A percentile compares a stretch with the other conserved stretches of the same genome.
Conservation (phyloP, 306 rosid species). For the Glycine latifolia region DNA sequence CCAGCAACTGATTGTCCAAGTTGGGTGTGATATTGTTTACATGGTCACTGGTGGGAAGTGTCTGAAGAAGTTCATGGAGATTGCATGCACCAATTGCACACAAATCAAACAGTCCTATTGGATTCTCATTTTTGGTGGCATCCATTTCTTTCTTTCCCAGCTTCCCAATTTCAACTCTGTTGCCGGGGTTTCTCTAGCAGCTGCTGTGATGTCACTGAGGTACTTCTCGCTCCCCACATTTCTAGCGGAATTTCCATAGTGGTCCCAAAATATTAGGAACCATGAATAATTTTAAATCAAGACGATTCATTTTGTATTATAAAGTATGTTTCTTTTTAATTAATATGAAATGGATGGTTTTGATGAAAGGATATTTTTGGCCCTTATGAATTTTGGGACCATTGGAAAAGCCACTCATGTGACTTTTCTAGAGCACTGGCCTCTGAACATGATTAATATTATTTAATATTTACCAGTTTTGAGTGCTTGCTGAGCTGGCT, state of each 20-base stretch:
- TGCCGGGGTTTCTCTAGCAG: slow-evolving; percentile 91
- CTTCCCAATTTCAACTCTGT: slow-evolving; percentile 96
- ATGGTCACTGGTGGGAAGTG: slow-evolving; percentile 96
- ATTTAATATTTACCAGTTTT: neutral
- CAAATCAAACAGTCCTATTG: slow-evolving; percentile 79
- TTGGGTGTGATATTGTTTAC: slow-evolving; percentile 93
- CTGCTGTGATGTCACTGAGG: slow-evolving; percentile 94
- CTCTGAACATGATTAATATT: neutral
- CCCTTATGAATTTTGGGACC: neutral
- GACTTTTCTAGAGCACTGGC: slow-evolving; percentile 17
- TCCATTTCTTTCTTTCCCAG: slow-evolving; percentile 93
- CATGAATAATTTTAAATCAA: neutral
- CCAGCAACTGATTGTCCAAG: slow-evolving; percentile 86
- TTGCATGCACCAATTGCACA: slow-evolving; percentile 81
- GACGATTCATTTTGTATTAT: neutral
- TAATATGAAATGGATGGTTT: neutral
- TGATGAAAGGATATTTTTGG: neutral
- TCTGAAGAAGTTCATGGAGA: slow-evolving; percentile 84
- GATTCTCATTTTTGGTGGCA: slow-evolving; percentile 83
- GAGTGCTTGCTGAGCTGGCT: slow-evolving; percentile 31
- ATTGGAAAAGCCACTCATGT: slow-evolving; percentile 10
- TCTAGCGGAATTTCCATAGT: neutral
- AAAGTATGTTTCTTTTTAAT: neutral
- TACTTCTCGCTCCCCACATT: slow-evolving; percentile 20
- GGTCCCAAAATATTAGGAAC: neutral